Evolutionary conservation across 768 basidiomycete species (phyloP).

Genomic region (Daedaleopsis sinensis): DNA sequence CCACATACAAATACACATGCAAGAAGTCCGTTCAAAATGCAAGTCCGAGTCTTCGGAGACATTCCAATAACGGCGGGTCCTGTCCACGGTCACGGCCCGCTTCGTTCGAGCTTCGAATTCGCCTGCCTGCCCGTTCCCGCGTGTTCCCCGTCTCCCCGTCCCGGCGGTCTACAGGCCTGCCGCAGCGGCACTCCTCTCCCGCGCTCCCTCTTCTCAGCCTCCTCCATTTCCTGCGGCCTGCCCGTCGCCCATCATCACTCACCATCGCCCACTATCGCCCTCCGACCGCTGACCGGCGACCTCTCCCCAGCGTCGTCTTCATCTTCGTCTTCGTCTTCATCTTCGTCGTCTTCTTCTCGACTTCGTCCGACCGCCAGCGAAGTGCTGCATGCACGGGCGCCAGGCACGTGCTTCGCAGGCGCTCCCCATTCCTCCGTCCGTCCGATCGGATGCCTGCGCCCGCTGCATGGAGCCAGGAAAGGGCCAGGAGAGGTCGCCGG

Average conservation of each 20-base stretch:
- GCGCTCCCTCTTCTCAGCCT: slow-evolving; percentile 5
- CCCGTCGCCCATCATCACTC: no score
- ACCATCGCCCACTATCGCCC: no score
- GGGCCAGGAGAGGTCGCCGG: slow-evolving; percentile 11
- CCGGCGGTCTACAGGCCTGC: no score
- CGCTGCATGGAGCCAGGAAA: no score
- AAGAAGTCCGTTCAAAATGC: not conserved
- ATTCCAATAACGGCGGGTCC: not conserved
- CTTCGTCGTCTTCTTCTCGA: no score
- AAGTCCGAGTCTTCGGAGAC: not conserved
- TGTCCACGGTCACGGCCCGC: not conserved
- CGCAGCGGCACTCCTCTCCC: slow-evolving; percentile 7
- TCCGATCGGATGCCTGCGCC: slow-evolving; percentile 20
- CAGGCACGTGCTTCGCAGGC: not conserved
- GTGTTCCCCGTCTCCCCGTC: not conserved
- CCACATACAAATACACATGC: no score
- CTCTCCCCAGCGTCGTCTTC: no score
- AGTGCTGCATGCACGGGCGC: not conserved
- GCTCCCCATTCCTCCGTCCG: not conserved
- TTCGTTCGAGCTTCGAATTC: no score
- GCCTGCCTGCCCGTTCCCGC: not conserved
- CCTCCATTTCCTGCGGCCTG: not conserved
- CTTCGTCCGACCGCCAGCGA: not conserved
- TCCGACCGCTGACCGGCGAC: no score
- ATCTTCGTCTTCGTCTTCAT: no score